Evolutionary conservation across 2,329 filamentous ascomycete genomes (phyloP).

Genomic region (Metarhizium anisopliae): DNA sequence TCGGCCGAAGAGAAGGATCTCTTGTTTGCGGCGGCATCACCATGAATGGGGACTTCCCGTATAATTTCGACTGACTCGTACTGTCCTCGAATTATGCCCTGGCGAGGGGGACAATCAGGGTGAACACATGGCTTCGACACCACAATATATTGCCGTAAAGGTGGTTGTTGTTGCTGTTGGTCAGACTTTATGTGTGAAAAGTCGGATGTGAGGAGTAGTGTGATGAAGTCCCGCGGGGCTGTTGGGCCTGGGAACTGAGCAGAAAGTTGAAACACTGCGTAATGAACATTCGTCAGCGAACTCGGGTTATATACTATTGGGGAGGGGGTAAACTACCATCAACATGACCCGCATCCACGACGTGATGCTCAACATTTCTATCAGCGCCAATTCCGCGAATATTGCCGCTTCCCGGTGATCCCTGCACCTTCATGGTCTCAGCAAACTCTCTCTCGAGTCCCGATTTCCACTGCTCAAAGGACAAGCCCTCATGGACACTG

Average conservation of each 20-base stretch:
- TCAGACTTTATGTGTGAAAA: slow-evolving; percentile 30
- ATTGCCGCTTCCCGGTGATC: slow-evolving; percentile 61
- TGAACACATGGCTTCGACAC: slow-evolving; percentile 79
- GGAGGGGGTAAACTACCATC: slow-evolving; percentile 37
- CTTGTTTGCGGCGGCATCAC: slow-evolving; percentile 21
- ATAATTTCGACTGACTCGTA: slow-evolving; percentile 93
- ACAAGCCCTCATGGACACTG: slow-evolving; percentile 70
- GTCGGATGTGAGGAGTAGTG: slow-evolving; percentile 62
- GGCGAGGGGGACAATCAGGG: slow-evolving; percentile 57
- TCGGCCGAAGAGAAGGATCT: slow-evolving; percentile 25
- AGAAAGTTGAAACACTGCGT: slow-evolving; percentile 69
- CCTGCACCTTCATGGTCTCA: slow-evolving; percentile 64
- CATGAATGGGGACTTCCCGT: slow-evolving; percentile 61
- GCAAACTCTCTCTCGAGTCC: slow-evolving; percentile 73
- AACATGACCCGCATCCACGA: slow-evolving; percentile 49
- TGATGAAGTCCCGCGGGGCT: slow-evolving; percentile 79
- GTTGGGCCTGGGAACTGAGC: slow-evolving; percentile 88
- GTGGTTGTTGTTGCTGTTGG: slow-evolving; percentile 9
- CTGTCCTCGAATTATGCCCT: slow-evolving; percentile 70
- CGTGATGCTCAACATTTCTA: slow-evolving; percentile 55
- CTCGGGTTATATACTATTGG: neutral
- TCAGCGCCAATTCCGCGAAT: slow-evolving; percentile 84
- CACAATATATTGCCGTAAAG: slow-evolving; percentile 66
- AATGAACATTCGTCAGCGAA: neutral
- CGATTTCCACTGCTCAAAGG: slow-evolving; percentile 68